Evolutionary conservation across 202 grass and related monocot species (phyloP), one percentile per base, ranked within the genome.

Genomic region (Schoenoplectus triqueter): DNA sequence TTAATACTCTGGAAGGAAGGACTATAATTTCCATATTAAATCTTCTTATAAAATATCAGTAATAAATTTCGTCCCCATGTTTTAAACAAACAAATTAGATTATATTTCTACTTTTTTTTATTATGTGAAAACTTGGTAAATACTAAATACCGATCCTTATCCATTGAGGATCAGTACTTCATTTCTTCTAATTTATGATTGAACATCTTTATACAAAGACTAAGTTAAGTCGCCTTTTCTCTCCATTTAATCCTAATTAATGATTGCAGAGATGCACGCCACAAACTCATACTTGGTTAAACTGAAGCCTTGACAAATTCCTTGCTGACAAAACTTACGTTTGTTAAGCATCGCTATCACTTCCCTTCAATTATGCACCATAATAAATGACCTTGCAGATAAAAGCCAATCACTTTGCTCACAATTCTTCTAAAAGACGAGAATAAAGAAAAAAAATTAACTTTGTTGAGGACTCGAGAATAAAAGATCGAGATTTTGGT

Each of bases 301-400:
- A 49, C 15, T 19, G 7, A 1, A 45, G 50, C 8, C 6, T 50
- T 9, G n/a, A 49, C 7, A 73, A 73, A 50, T 73, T 50, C 18
- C 17, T 48, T 11, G 31, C 2, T 40, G 21, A 9, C 50, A 52
- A 0, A 64, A 64, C 20, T 39, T 41, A 22, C 22, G 31, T 68
- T 68, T 68, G 65, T 49, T 72, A 72, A 18, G 19, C 50, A 54
- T 75, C 49, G 10, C 49, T 10, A 6, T 75, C 49, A 13, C 18
- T 21, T 31, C 71, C 19, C 19, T 18, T 52, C 49, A 18, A 75
- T 72, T 31, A 21, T 54, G 47, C 71, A 75, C 10, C 48, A 54
- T 75, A 54, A 75, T 47, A 52, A 74, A 19, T 74, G 71, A 74
- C 71, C 46, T 74, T 22, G 10, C 47, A 74, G 17, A 21, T 51